These are phyloP conservation scores for Phytophthora litchii DNA, from an alignment of 352 stramenopile genomes.

Conservation along the genomic window DNA sequence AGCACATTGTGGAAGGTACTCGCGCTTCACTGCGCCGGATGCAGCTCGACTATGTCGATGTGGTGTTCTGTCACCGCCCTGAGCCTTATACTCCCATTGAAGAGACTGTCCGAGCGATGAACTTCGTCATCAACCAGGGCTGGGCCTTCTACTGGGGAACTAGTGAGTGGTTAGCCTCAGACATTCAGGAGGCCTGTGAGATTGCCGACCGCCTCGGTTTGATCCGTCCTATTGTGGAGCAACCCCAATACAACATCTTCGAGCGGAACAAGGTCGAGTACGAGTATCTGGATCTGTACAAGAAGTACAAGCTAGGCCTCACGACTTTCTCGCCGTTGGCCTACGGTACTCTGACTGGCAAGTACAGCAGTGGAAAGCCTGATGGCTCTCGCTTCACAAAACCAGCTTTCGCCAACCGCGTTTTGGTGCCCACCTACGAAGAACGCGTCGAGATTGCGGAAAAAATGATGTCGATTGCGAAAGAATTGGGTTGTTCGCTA, in stretches of 20 bases:
- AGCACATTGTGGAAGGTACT: constrained; percentile 56
- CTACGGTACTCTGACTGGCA: constrained; percentile 9
- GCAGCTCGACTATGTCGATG: constrained; percentile 58
- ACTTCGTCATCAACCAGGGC: constrained; percentile 50
- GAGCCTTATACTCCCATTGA: constrained; percentile 64
- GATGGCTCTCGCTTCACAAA: constrained; percentile 25
- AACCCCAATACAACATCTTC: constrained; percentile 9
- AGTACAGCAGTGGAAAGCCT: constrained; percentile 11
- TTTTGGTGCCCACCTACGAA: neutral
- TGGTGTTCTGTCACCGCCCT: constrained; percentile 66
- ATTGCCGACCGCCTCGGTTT: constrained; percentile 7
- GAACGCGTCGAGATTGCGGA: constrained; percentile 4
- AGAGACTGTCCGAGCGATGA: constrained; percentile 67
- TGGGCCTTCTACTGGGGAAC: constrained; percentile 16
- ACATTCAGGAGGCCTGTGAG: constrained; percentile 8
- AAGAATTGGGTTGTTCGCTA: constrained; percentile 10
- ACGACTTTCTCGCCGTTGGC: constrained; percentile 7
- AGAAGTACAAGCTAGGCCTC: constrained; percentile 25
- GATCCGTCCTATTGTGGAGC: constrained; percentile 13
- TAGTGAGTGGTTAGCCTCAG: constrained; percentile 10
- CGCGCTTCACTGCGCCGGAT: constrained; percentile 46
- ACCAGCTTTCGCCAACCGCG: constrained; percentile 3
- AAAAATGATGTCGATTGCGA: constrained; percentile 16
- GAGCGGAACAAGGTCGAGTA: constrained; percentile 22
- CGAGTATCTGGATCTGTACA: constrained; percentile 21